Evolutionary conservation across 495 filamentous ascomycete genomes (phyloP), one percentile per base, ranked within the genome.

Genomic region (Xeromyces bisporus): DNA sequence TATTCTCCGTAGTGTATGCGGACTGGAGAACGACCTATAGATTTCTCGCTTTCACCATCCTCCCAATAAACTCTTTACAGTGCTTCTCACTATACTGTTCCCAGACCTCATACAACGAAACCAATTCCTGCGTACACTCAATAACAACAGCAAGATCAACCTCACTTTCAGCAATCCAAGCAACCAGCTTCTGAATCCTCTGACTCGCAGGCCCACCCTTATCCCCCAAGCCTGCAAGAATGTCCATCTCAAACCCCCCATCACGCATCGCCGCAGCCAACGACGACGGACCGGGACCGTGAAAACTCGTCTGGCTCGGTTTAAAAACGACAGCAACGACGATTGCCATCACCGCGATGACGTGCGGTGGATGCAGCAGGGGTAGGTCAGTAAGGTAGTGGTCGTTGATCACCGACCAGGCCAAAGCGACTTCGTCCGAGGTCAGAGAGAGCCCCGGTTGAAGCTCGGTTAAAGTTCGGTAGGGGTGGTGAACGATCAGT

Each of bases 401-500:
- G 50, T 97, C 89, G 55, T 96, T 96, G 58, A 97, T 81, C 38
- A 94, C 72, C 3, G 73, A 80, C 70, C 78, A 81, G 23, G 85
- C 79, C 10, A 87, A 67, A 26, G 67, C 64, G 26, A 66, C 59
- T 47, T 97, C 91, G 34, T 96, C 91, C 28, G 67, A 67, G 29
- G 65, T 72, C 12, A 97, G 64, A 14, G 56, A 53, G 34, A 96
- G 71, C 15, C 73, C 67, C 29, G 55, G 50, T 42, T 81, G 76
- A 18, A 96, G 66, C 29, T 74, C 71, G 18, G 69, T 69, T 33
- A 97, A 62, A 27, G 75, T 87, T 28, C 87, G 81, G 51, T 97
- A 97, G n/a, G 89, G 89, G 49, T 96, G 87, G 50, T 96, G 86
- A 9, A 93, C 62, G 48, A 97, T 96, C 37, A 97, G 67, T 34